Percentiles rank a stretch among this genome's conserved stretches.
Conservation (phyloP, 2,329 filamentous ascomycete species). For the Phyllosticta capitalensis region DNA sequence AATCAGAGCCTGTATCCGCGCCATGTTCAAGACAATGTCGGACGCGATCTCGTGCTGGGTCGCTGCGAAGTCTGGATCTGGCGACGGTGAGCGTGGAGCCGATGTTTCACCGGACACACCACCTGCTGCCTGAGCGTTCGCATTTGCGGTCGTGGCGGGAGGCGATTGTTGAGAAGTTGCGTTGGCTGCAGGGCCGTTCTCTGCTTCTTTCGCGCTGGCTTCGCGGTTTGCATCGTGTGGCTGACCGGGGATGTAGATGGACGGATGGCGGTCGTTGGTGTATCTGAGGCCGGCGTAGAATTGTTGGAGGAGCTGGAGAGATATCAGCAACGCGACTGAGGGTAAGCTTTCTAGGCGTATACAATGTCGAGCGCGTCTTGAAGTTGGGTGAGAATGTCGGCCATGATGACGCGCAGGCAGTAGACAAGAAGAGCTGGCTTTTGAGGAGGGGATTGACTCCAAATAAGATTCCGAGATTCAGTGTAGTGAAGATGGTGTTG, state of each 20-base stretch:
- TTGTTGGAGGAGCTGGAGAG: slow-evolving; percentile 21
- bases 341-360: slow-evolving; percentile 14
- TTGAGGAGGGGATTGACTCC: too few species aligned
- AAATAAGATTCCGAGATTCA: not conserved
- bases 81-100: slow-evolving; percentile 4
- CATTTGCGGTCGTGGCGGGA: slow-evolving; percentile 6
- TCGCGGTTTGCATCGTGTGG: slow-evolving; percentile 28
- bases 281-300: slow-evolving; percentile 39
- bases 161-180: slow-evolving; percentile 14
- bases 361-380: slow-evolving; percentile 81
- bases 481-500: not conserved
- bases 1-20: slow-evolving; percentile 73
- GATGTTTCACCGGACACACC: slow-evolving; percentile 2
- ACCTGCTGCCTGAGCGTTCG: slow-evolving; percentile 2
- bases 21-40: slow-evolving; percentile 69
- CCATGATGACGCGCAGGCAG: slow-evolving; percentile 39
- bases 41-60: slow-evolving; percentile 55
- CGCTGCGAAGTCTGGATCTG: slow-evolving; percentile 4
- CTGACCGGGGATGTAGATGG: slow-evolving; percentile 33
- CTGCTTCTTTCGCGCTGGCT: slow-evolving; percentile 14
- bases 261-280: slow-evolving; percentile 33
- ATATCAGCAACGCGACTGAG: not conserved
- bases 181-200: slow-evolving; percentile 1
- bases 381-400: slow-evolving; percentile 70
- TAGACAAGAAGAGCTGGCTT: too few species aligned